A percentile compares a stretch with the other conserved stretches of the same genome.
Conservation (phyloP, 371 early-diverging fungal species). For the Haplosporangium sp. region DNA sequence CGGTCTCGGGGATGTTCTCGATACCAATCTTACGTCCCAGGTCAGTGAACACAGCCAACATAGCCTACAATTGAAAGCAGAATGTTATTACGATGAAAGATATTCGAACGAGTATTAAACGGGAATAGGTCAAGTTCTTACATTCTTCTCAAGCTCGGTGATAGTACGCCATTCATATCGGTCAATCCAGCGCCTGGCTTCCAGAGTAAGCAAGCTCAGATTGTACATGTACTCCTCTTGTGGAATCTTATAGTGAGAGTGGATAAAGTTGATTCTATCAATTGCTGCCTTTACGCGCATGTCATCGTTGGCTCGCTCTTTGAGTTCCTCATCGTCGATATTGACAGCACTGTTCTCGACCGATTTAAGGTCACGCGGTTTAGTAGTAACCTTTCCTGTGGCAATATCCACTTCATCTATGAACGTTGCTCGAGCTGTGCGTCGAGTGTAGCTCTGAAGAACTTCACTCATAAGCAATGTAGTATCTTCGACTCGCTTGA, state of each 20-base stretch:
- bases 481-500: constrained; percentile 64
- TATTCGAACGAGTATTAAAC: background rate
- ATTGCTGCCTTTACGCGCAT: constrained; percentile 52
- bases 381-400: background rate
- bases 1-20: constrained; percentile 62
- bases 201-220: constrained; percentile 58
- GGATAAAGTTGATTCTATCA: constrained; percentile 63
- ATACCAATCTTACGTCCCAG: constrained; percentile 62
- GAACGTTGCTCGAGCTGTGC: constrained; percentile 41
- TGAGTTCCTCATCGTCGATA: constrained; percentile 30
- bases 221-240: constrained; percentile 68
- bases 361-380: background rate
- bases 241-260: constrained; percentile 62
- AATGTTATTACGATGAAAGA: background rate
- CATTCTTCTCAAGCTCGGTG: constrained; percentile 62
- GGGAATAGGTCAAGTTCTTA: constrained; percentile 9
- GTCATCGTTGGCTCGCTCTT: constrained; percentile 35
- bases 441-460: constrained; percentile 57
- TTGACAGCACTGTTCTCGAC: no score
- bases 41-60: constrained; percentile 56
- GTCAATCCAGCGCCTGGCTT: constrained; percentile 60
- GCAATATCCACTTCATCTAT: constrained; percentile 23
- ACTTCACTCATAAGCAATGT: constrained; percentile 61
- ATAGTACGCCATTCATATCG: constrained; percentile 62
- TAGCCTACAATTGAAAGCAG: constrained; percentile 15